Evolutionary conservation across 2,329 filamentous ascomycete species (phyloP).

Genomic region (Trichoderma arundinaceum): DNA sequence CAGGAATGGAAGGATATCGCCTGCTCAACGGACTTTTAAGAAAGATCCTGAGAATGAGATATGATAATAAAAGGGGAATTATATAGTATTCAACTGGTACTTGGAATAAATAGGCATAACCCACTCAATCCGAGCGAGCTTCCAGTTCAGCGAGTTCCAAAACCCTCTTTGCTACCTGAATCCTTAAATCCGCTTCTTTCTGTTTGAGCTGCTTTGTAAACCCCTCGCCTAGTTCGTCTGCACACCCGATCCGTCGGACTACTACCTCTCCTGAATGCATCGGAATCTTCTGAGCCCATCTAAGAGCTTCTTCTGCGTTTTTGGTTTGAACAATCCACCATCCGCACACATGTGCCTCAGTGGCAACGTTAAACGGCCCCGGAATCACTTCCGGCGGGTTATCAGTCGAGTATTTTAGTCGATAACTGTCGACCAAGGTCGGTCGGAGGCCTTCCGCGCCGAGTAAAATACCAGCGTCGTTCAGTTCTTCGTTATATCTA

Average conservation of each 20-base stretch:
- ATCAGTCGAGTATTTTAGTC: conserved; percentile 37
- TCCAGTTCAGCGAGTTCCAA: neutral
- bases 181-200: conserved; percentile 29
- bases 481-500: conserved; percentile 40
- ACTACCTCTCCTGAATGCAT: conserved; percentile 39
- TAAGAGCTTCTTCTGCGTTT: conserved; percentile 40
- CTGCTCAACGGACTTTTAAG: conserved; percentile 1
- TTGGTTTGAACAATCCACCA: conserved; percentile 43
- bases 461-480: conserved; percentile 40
- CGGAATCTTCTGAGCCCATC: conserved; percentile 42
- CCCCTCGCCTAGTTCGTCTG: conserved; percentile 35
- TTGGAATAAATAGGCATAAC: neutral
- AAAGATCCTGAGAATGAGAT: neutral
- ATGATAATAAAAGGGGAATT: neutral
- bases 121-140: neutral
- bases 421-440: conserved; percentile 39
- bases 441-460: conserved; percentile 39
- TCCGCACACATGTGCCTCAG: conserved; percentile 39
- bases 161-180: conserved; percentile 27
- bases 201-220: conserved; percentile 34
- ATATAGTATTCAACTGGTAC: neutral
- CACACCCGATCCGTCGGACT: conserved; percentile 37
- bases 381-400: conserved; percentile 35
- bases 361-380: conserved; percentile 41
- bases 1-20: conserved; percentile 21